A percentile compares a stretch with the other conserved stretches of the same genome.
Conservation (phyloP, 2,329 filamentous ascomycete genomes). For the Magnaporthales sp. region DNA sequence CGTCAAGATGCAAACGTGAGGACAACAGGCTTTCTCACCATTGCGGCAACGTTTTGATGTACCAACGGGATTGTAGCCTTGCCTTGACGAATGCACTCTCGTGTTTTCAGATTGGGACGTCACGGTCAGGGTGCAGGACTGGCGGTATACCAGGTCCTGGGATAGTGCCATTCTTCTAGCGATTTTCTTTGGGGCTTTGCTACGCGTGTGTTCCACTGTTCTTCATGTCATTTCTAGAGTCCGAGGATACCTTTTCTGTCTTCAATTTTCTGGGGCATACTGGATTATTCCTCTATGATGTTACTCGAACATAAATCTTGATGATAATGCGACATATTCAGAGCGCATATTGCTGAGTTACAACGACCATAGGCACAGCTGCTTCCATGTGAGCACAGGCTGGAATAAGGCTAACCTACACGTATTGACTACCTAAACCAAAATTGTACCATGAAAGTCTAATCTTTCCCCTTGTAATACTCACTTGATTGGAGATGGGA, state of each 20-base stretch:
- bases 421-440: neutral
- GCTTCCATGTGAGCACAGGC: neutral
- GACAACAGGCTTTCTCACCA: neutral
- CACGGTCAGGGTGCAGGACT: too few relatives aligned
- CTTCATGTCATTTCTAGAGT: too few relatives aligned
- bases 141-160: neutral
- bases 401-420: neutral
- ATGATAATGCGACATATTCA: neutral
- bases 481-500: neutral
- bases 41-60: too few relatives aligned
- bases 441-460: neutral
- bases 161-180: neutral
- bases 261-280: neutral
- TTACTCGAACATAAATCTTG: neutral
- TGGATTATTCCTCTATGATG: neutral
- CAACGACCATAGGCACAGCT: neutral
- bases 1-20: slow-evolving; percentile 54
- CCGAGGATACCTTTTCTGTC: too few relatives aligned
- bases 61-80: too few relatives aligned
- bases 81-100: too few relatives aligned
- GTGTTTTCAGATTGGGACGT: too few relatives aligned
- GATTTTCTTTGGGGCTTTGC: too few relatives aligned
- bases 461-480: neutral
- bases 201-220: too few relatives aligned
- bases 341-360: neutral